Conservation (phyloP, 495 filamentous ascomycete genomes). For the Ramalina peruviana region DNA sequence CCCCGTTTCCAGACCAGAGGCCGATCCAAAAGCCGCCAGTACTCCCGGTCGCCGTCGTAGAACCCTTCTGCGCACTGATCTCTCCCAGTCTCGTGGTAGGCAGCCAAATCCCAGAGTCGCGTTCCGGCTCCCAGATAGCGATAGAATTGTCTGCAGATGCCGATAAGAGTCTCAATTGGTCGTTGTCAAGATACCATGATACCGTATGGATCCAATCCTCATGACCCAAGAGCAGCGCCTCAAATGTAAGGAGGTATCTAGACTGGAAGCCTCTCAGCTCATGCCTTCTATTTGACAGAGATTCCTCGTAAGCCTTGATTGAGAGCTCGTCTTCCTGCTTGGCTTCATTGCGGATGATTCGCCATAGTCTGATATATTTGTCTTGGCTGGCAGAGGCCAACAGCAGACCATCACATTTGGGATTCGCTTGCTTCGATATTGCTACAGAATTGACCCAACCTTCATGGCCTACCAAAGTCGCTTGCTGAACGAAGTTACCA, state of each 20-base stretch:
- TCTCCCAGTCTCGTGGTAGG: conserved; percentile 75
- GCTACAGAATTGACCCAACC: conserved; percentile 83
- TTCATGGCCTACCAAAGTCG: conserved; percentile 79
- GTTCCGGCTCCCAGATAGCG: conserved; percentile 79
- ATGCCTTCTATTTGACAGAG: conserved; percentile 79
- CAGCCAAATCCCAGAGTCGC: conserved; percentile 76
- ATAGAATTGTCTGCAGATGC: conserved; percentile 93
- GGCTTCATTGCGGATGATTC: conserved; percentile 42
- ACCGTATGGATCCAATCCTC: conserved; percentile 96
- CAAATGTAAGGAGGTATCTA: conserved; percentile 75
- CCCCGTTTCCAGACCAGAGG: conserved; percentile 74
- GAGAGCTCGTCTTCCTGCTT: background rate
- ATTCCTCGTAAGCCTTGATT: conserved; percentile 33
- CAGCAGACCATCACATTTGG: conserved; percentile 49
- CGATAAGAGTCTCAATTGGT: conserved; percentile 61
- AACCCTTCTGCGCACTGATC: conserved; percentile 84
- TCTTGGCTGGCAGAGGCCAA: conserved; percentile 93
- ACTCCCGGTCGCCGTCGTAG: conserved; percentile 88
- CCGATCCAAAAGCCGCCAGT: conserved; percentile 94
- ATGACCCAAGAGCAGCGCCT: conserved; percentile 86
- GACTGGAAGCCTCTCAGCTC: conserved; percentile 41
- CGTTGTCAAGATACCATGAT: conserved; percentile 48
- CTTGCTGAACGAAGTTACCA: conserved; percentile 51
- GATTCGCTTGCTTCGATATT: conserved; percentile 51
- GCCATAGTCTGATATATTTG: conserved; percentile 92